Base-by-base conservation (phyloP, 257 asterid genomes). In the Solanum dulcamara region DNA sequence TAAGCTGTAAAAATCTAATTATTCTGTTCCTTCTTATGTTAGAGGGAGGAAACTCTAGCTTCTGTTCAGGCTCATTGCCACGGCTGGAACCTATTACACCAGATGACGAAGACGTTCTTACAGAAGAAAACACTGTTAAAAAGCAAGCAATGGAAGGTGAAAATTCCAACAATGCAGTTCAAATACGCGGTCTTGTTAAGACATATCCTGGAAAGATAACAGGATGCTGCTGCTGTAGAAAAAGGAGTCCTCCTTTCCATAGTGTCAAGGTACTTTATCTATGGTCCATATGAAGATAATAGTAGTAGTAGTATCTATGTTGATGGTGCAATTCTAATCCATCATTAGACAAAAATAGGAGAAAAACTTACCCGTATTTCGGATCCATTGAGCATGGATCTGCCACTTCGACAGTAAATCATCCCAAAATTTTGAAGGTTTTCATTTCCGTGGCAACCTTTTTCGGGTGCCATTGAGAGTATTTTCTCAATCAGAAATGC, bases 41-140 rank as follows among this genome's bases (percentile, higher is more conserved):
- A 96, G 99, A 96, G 91, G 98, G 98, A 83, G 86, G 93, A 88
- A 82, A 91, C 74, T 94, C 94, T 87, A 93, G 98, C 79, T 2
- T 26, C 40, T 94, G 97, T 91, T 42, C 85, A 80, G 75, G 93
- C 59, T 88, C 96, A 83, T 82, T 85, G 68, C 93, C 95, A 71
- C 86, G 88, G 10, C 35, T 84, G 42, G 96, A 94, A 82, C 86
- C 86, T 88, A 89, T 87, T 84, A 81, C 77, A 74, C 96, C 98
- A 15, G 99, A 96, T 74, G 98, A 96, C 57, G 97, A 89, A 85
- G 98, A 96, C 46, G 99, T 96, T 74, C 97, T 82, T 85, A 95
- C 91, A 89, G 98, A 96, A 90, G 99, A 96, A 90, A 91, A 87
- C 90, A 86, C 72, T 74, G 99, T 96, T 85, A 94, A 93, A 89